Evolutionary conservation across 306 rosid species (phyloP), one percentile per base, ranked within the genome.

Genomic region (Abrus precatorius): DNA sequence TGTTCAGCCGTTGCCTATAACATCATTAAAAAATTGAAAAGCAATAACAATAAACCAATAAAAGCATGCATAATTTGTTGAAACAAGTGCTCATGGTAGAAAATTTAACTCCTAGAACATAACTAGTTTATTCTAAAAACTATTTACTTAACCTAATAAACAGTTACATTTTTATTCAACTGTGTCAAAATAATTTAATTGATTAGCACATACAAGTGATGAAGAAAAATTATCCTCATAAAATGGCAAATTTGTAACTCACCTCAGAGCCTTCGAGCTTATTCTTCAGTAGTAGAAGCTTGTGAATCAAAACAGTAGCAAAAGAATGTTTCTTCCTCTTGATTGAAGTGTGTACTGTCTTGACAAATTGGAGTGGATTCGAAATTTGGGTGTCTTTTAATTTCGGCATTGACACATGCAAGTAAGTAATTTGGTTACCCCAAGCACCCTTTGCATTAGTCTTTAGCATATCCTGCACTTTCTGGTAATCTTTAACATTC

Each of bases 381-480:
- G 62, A 76, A 62, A 62, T 62, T 36, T 41, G 41, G 1, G 32
- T 34, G 52, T 76, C 80, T 36, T 63, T 14, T 63, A 76, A 63
- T 48, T 34, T 49, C 0, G 80, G 80, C 11, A 76, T n/a, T 3
- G 80, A 63, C 2, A 76, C 63, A 20, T 48, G 80, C 69, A 63
- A 48, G 41, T 14, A 20, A 9, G 36, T 20, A 27, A 63, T 3
- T 14, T 36, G 32, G 73, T 76, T 76, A 7, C 80, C 80, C 73
- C 80, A 76, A 63, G 32, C 63, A 49, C 73, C 43, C 30, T 76
- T 50, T 76, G 5, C 13, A 29, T 59, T 29, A 6, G 80, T 36
- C 73, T 76, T 63, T 7, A 64, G 47, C 80, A 76, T 76, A 63
- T 76, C 80, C 13, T 76, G 64, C 43, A 76, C 73, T 14, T 2